These are phyloP conservation scores for Phytophthora vignae DNA, from an alignment of 352 stramenopile species.

Conservation along the genomic window DNA sequence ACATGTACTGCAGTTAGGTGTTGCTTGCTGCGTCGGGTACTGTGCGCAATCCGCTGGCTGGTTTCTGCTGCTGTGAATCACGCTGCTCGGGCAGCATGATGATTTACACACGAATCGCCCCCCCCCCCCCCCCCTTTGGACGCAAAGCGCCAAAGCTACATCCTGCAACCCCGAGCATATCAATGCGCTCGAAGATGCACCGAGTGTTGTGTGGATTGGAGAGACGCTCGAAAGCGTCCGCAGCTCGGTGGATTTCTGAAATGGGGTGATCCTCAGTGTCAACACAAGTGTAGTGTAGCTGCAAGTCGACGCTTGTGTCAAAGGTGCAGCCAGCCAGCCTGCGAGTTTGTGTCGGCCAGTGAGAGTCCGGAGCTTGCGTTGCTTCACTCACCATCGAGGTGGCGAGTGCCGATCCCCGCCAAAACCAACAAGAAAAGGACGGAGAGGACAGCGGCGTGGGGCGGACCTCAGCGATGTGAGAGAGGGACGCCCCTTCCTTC, in stretches of 20 bases:
- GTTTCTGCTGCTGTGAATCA: slow-evolving; percentile 21
- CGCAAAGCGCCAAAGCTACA: slow-evolving; percentile 32
- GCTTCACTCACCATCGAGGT: slow-evolving; percentile 27
- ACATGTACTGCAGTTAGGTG: no score
- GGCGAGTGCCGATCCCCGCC: slow-evolving; percentile 14
- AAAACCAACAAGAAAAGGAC: slow-evolving; percentile 35
- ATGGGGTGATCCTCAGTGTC: no score
- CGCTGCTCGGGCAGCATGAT: slow-evolving; percentile 6
- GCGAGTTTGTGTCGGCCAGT: not conserved
- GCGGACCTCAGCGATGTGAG: slow-evolving; percentile 33
- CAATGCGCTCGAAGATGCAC: slow-evolving; percentile 4
- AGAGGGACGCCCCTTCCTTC: slow-evolving; percentile 21
- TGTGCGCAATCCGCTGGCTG: slow-evolving; percentile 16
- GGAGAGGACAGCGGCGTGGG: slow-evolving; percentile 20
- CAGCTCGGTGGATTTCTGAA: not conserved
- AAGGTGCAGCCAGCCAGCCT: no score
- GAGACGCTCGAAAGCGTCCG: not conserved
- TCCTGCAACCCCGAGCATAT: slow-evolving; percentile 32
- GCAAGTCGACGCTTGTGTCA: no score
- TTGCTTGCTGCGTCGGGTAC: slow-evolving; percentile 16
- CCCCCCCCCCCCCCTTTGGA: slow-evolving; percentile 8
- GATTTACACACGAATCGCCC: slow-evolving; percentile 12
- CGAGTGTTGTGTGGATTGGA: slow-evolving; percentile 2
- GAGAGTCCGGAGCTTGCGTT: slow-evolving; percentile 23
- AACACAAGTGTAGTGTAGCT: no score